Percentiles rank a stretch among this genome's conserved stretches.
Evolutionary conservation across 805 yeast genomes (phyloP).

Genomic region (Lipomyces yamanashiensis): DNA sequence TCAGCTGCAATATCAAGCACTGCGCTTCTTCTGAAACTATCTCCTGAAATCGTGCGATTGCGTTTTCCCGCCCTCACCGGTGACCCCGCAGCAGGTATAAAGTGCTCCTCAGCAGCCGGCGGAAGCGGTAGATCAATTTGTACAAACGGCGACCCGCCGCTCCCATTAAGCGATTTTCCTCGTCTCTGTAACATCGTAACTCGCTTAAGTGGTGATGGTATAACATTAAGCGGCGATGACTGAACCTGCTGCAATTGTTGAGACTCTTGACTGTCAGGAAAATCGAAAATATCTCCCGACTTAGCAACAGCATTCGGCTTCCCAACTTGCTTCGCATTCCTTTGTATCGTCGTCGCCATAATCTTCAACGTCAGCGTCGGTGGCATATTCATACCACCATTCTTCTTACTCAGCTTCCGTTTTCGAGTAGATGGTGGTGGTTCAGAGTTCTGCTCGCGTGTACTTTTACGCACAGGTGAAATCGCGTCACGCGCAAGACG

Average conservation of each 20-base stretch:
- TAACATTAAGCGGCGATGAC: background rate
- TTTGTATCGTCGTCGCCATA: background rate
- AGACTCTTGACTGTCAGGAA: conserved; percentile 6
- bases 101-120: too few species aligned
- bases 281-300: conserved; percentile 4
- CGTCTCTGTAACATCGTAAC: background rate
- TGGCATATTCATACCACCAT: too few species aligned
- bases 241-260: background rate
- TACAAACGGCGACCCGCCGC: background rate
- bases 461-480: background rate
- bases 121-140: background rate
- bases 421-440: background rate
- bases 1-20: background rate
- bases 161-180: background rate
- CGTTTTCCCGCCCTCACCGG: background rate
- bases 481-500: background rate
- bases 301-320: background rate
- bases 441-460: background rate
- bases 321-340: background rate
- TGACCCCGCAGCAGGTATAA: too few species aligned
- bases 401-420: background rate
- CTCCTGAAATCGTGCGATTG: background rate
- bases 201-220: background rate
- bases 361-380: background rate
- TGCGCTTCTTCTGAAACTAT: background rate